Evolutionary conservation across 2,329 filamentous ascomycete genomes (phyloP).

Genomic region (Fusarium tanahbumbuense): DNA sequence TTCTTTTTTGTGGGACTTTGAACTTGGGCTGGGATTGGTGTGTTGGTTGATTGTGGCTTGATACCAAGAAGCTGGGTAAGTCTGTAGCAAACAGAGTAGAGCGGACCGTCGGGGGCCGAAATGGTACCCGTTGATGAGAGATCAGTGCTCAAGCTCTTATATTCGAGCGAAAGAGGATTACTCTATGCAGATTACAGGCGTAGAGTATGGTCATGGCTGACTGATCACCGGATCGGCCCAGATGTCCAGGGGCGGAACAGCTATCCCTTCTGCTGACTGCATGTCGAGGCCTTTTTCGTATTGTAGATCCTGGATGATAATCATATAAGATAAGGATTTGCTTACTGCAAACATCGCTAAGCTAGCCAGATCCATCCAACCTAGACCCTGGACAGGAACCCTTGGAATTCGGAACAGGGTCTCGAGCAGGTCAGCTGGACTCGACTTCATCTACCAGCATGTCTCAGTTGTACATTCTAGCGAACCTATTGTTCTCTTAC

Average conservation of each 20-base stretch:
- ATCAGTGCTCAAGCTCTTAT: neutral
- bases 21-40: neutral
- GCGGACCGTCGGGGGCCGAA: neutral
- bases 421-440: neutral
- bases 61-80: neutral
- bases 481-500: neutral
- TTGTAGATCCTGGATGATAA: neutral
- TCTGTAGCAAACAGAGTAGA: neutral
- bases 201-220: too few species aligned
- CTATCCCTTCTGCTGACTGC: neutral
- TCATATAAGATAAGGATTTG: rapidly evolving
- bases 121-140: neutral
- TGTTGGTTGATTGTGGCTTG: neutral
- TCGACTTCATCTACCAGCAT: neutral
- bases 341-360: neutral
- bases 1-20: neutral
- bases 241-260: neutral
- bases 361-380: neutral
- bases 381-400: neutral
- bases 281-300: neutral
- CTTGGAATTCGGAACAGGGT: neutral
- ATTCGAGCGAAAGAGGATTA: neutral
- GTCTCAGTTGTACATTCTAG: neutral
- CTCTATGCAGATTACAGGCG: neutral
- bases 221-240: too few species aligned